Evolutionary conservation across 257 asterid species (phyloP).

Genomic region (Solanum sejunctum): DNA sequence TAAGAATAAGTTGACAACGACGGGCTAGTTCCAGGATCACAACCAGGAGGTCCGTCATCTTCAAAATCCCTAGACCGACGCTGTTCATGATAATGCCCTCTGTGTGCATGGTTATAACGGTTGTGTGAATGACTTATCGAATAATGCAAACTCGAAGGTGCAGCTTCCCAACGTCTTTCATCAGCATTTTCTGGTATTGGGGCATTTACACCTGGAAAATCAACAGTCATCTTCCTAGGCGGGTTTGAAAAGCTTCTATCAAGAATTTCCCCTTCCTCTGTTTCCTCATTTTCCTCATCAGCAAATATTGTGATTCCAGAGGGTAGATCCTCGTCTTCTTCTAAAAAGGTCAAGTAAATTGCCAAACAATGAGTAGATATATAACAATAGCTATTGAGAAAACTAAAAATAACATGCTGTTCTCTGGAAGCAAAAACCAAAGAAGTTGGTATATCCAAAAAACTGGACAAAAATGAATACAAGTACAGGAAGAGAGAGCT

Average conservation of each 20-base stretch:
- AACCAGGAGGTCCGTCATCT: slow-evolving; percentile 77
- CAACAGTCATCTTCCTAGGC: slow-evolving; percentile 45
- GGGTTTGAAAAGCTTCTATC: slow-evolving; percentile 23
- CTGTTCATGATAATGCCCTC: slow-evolving; percentile 24
- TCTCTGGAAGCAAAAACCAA: not conserved
- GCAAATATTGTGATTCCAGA: slow-evolving; percentile 93
- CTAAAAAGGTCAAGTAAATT: slow-evolving; percentile 15
- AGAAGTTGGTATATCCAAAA: not conserved
- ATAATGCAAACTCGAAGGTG: slow-evolving; percentile 11
- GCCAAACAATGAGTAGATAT: not conserved
- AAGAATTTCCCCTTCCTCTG: slow-evolving; percentile 68
- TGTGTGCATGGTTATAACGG: slow-evolving; percentile 22
- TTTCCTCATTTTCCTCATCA: slow-evolving; percentile 33
- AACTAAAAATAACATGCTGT: not conserved
- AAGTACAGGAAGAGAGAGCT: not conserved
- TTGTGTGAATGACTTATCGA: slow-evolving; percentile 35
- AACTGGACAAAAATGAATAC: not conserved
- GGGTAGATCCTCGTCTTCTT: slow-evolving; percentile 59
- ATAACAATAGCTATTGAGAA: not conserved
- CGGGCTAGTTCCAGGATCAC: slow-evolving; percentile 50
- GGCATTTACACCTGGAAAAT: slow-evolving; percentile 89
- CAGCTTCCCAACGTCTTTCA: slow-evolving; percentile 56
- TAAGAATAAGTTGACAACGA: slow-evolving; percentile 30
- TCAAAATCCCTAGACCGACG: slow-evolving; percentile 19
- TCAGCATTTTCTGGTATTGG: slow-evolving; percentile 83